phyloP scores from a whole-genome alignment of 345 rosid species.

The Raphanus raphanistrum region DNA sequence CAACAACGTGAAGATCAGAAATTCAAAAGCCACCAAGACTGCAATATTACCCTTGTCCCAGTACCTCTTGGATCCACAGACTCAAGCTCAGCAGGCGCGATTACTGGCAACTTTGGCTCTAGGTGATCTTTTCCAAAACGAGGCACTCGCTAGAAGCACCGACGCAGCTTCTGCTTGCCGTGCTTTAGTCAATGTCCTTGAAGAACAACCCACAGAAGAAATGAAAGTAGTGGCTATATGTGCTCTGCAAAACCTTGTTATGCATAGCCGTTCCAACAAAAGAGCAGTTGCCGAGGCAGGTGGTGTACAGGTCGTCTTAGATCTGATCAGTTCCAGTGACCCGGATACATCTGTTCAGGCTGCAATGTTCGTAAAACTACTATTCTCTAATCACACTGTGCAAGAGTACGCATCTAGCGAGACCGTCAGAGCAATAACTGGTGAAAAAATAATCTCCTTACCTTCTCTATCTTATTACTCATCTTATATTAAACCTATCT shows the following conservation, averaged over 20 bases:
- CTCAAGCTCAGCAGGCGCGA: conserved; percentile 95
- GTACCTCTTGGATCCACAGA: conserved; percentile 97
- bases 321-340: conserved; percentile 91
- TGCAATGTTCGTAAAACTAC: conserved; percentile 92
- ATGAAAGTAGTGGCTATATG: conserved; percentile 99
- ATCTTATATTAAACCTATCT: conserved; percentile 7
- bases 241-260: conserved; percentile 95
- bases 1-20: conserved; percentile 94
- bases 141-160: conserved; percentile 88
- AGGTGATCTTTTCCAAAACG: conserved; percentile 97
- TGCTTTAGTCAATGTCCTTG: conserved; percentile 94
- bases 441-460: conserved; percentile 42
- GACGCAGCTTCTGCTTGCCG: conserved; percentile 98
- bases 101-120: conserved; percentile 91
- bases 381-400: conserved; percentile 94
- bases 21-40: conserved; percentile 83
- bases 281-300: conserved; percentile 99
- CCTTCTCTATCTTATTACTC: not conserved
- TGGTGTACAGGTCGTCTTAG: conserved; percentile 96
- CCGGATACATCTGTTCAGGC: conserved; percentile 97
- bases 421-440: conserved; percentile 98
- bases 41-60: conserved; percentile 93
- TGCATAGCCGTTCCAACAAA: conserved; percentile 93
- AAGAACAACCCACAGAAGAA: conserved; percentile 99
- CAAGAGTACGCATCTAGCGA: conserved; percentile 99